phyloP scores from a whole-genome alignment of 1,139 yeast genomes.

The Saccharomyces uvarum region DNA sequence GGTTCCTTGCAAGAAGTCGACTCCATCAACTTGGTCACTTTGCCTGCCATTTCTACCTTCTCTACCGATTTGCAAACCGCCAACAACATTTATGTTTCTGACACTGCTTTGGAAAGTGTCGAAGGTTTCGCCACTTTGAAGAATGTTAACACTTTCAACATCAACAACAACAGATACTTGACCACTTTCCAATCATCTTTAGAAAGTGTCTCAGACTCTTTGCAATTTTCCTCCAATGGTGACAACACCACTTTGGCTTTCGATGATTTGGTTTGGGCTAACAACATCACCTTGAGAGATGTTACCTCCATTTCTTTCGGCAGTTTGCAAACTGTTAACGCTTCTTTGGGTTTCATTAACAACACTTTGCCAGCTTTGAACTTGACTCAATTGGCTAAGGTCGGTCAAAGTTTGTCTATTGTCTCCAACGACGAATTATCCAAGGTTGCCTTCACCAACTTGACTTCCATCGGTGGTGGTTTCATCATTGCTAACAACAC shows the following conservation, averaged over 20 bases:
- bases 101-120: conserved; percentile 74
- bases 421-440: conserved; percentile 66
- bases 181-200: conserved; percentile 64
- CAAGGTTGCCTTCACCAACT: conserved; percentile 59
- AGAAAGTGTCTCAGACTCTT: conserved; percentile 61
- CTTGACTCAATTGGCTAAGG: conserved; percentile 46
- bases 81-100: conserved; percentile 65
- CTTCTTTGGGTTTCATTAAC: conserved; percentile 71
- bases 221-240: conserved; percentile 82
- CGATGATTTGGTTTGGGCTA: conserved; percentile 70
- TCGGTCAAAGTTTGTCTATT: conserved; percentile 80
- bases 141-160: conserved; percentile 64
- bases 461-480: conserved; percentile 78
- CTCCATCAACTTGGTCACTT: conserved; percentile 66
- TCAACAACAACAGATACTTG: conserved; percentile 81
- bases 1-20: conserved; percentile 81
- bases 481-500: conserved; percentile 82
- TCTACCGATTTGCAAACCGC: conserved; percentile 75
- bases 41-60: conserved; percentile 69
- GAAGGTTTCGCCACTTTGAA: conserved; percentile 70
- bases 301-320: conserved; percentile 65
- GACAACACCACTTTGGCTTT: conserved; percentile 62
- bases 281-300: conserved; percentile 77
- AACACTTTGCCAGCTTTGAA: conserved; percentile 52
- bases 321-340: conserved; percentile 63